These are phyloP conservation scores for Besnoitia besnoiti DNA, from an alignment of 169 alveolate genomes.

Conservation along the genomic window DNA sequence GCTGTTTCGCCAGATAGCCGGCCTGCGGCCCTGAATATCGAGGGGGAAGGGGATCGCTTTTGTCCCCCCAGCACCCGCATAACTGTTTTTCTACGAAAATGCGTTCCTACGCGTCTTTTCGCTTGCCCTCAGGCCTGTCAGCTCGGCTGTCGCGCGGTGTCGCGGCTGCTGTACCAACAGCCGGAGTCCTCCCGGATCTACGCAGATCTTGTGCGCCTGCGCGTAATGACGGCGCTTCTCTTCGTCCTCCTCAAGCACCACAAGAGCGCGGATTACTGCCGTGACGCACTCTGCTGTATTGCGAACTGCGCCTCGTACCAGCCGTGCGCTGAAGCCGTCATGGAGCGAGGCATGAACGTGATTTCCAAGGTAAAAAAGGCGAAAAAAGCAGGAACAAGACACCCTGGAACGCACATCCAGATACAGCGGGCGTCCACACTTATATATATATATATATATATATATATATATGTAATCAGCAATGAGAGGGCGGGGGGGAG, in stretches of 20 bases:
- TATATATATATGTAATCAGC: neutral
- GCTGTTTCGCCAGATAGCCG: too few species aligned
- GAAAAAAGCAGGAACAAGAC: too few species aligned
- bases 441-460: neutral
- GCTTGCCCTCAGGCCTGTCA: slow-evolving; percentile 50
- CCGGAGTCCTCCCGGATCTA: slow-evolving; percentile 56
- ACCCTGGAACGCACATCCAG: too few species aligned
- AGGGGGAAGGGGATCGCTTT: too few species aligned
- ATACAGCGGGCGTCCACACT: neutral
- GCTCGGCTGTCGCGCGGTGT: slow-evolving; percentile 54
- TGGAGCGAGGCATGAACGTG: slow-evolving; percentile 67
- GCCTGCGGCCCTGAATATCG: too few species aligned
- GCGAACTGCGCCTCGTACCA: slow-evolving; percentile 63
- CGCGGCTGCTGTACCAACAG: slow-evolving; percentile 63
- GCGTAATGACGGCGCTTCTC: slow-evolving; percentile 66
- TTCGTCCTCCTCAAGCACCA: slow-evolving; percentile 63
- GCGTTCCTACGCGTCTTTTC: neutral
- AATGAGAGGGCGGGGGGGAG: too few species aligned
- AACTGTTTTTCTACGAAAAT: too few species aligned
- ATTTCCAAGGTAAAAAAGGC: slow-evolving; percentile 50
- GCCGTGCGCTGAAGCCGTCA: slow-evolving; percentile 60
- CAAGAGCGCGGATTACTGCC: slow-evolving; percentile 44
- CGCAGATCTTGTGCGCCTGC: slow-evolving; percentile 38
- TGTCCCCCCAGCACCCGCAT: too few species aligned
- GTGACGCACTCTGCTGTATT: slow-evolving; percentile 62